phyloP scores from a whole-genome alignment of 371 early-diverging fungal genomes.

The Mortierella sp. region DNA sequence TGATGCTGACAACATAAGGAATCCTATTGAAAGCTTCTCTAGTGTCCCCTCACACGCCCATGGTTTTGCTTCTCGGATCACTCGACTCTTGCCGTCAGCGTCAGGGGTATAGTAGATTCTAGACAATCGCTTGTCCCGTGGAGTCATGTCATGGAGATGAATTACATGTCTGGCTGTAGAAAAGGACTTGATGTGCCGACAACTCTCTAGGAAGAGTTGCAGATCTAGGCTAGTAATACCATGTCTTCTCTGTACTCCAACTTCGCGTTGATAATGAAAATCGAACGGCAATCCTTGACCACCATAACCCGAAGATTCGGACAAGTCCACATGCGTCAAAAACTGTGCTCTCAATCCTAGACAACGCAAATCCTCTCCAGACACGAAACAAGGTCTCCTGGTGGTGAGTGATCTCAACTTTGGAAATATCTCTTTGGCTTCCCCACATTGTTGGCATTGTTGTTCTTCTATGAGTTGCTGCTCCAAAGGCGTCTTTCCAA shows the following conservation, averaged over 20 bases:
- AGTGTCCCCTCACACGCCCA: slow-evolving; percentile 28
- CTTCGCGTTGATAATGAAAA: neutral
- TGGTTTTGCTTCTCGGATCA: slow-evolving; percentile 13
- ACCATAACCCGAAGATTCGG: neutral
- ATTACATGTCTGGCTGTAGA: neutral
- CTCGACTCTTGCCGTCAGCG: neutral
- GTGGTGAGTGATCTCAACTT: neutral
- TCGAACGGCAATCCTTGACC: neutral
- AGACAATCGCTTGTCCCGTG: neutral
- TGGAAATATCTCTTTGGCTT: slow-evolving; percentile 4
- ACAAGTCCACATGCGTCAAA: slow-evolving; percentile 17
- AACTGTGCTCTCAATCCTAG: neutral
- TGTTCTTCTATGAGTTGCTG: slow-evolving; percentile 8
- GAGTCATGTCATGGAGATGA: slow-evolving; percentile 1
- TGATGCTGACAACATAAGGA: neutral
- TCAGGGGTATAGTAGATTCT: neutral
- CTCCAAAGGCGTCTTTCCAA: neutral
- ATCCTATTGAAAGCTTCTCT: slow-evolving; percentile 7
- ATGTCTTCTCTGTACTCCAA: neutral
- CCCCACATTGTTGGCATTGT: neutral
- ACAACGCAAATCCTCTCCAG: slow-evolving; percentile 17
- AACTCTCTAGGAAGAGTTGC: slow-evolving; percentile 16
- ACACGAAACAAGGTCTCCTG: neutral
- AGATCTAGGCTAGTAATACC: slow-evolving; percentile 7
- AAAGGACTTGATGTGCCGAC: slow-evolving; percentile 4